Conservation (phyloP, 331 rosid genomes). For the Rosa hybrid region DNA sequence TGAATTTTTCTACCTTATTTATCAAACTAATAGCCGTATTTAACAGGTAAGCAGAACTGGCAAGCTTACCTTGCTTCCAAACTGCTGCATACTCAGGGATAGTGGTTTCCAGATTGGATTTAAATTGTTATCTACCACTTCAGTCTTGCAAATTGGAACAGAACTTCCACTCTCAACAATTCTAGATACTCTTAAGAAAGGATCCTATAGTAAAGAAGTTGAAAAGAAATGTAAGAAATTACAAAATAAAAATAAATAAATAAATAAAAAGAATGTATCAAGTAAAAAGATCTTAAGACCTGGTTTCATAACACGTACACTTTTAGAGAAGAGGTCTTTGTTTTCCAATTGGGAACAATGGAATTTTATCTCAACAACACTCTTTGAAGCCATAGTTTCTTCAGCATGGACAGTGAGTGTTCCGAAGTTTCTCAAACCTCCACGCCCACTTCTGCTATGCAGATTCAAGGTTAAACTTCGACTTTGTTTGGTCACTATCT, state of each 20-base stretch:
- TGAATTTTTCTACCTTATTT: background rate
- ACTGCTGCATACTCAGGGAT: constrained; percentile 55
- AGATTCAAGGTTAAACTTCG: constrained; percentile 56
- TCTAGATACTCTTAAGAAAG: constrained; percentile 76
- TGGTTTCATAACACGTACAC: constrained; percentile 38
- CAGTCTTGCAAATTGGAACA: constrained; percentile 86
- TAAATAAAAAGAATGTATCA: background rate
- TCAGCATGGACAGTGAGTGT: constrained; percentile 74
- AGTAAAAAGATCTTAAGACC: constrained; percentile 2
- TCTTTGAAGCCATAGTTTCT: constrained; percentile 67
- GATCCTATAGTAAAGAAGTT: constrained; percentile 51
- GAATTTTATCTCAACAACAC: constrained; percentile 55
- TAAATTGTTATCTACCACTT: constrained; percentile 62
- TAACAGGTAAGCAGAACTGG: constrained; percentile 14
- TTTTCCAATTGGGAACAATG: constrained; percentile 77
- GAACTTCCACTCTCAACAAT: constrained; percentile 67
- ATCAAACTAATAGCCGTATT: background rate
- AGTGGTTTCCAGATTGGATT: constrained; percentile 84
- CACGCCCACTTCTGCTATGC: constrained; percentile 35
- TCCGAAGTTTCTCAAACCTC: too few relatives aligned
- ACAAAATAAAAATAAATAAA: too few relatives aligned
- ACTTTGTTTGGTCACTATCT: constrained; percentile 74
- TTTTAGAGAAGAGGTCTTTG: constrained; percentile 70
- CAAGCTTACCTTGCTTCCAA: constrained; percentile 70
- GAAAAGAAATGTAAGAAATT: background rate